Evolutionary conservation across 352 stramenopile genomes (phyloP), one percentile per base, ranked within the genome.

Genomic region (Aphanomyces invadans): DNA sequence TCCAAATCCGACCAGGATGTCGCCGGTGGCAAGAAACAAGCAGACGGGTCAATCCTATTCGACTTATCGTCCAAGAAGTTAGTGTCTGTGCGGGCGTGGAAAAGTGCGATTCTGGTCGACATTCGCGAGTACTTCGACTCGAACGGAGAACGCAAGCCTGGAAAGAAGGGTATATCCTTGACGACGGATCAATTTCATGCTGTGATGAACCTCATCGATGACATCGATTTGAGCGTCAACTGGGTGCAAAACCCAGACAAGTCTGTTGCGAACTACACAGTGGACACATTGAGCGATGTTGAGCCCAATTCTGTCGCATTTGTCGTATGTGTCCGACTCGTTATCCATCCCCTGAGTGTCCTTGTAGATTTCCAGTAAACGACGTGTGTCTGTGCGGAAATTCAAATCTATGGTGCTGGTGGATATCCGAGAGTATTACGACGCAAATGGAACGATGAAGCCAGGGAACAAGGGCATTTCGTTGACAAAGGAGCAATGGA

Each of bases 391-490:
- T 0, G 68, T 85, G 19, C 76, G 77, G 2, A 80, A 72, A 66
- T 88, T 89, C 49, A 73, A 74, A 29, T 68, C 71, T 1, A 68
- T 53, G 3, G 74, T 87, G 10, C 67, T 90, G 29, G 73, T 91
- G 5, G 79, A 92, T 39, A 31, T 91, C 0, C 79, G 84, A n/a
- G 82, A 91, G 65, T 91, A 76, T 54, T 91, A 91, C 44, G 76
- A 89, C 19, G 61, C 83, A 61, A 70, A 86, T 23, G 74, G 75
- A 3, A 64, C 76, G 26, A 54, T 68, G 28, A 88, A 85, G 59
- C 84, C 84, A 39, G 79, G 81, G n/a, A 87, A 87, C 49, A 91
- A 92, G 65, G 82, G 82, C 11, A 88, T 92, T 32, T 84, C 83
- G 26, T 72, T 92, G 10, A 87, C 77, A 0, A 86, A 77, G 51